Conservation (phyloP, 1,139 yeast species). For the Nadsonia starkeyi-henricii region DNA sequence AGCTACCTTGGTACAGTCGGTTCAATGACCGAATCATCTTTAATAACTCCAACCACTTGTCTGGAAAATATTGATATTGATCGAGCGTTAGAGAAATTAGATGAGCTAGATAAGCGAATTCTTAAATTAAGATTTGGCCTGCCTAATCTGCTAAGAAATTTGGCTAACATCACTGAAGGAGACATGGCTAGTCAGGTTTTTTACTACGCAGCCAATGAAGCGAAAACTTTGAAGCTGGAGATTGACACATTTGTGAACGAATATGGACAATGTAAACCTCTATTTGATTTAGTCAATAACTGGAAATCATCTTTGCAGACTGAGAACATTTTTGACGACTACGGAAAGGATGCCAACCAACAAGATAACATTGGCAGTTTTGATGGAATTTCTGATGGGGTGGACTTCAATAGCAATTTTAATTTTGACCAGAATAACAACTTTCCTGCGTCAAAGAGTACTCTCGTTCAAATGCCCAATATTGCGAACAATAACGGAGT, state of each 20-base stretch:
- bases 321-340: too few relatives aligned
- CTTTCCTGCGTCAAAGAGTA: too few relatives aligned
- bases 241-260: conserved; percentile 4
- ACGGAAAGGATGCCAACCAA: too few relatives aligned
- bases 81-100: conserved; percentile 3
- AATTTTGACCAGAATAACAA: too few relatives aligned
- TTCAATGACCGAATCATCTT: background rate
- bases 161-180: conserved; percentile 5
- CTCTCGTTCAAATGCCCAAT: too few relatives aligned
- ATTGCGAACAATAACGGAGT: too few relatives aligned
- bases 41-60: background rate
- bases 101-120: conserved; percentile 3
- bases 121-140: conserved; percentile 3
- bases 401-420: too few relatives aligned
- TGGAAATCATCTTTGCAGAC: background rate
- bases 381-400: too few relatives aligned
- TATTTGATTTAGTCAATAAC: background rate
- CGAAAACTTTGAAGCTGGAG: conserved; percentile 2
- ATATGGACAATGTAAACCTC: background rate
- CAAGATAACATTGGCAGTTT: too few relatives aligned
- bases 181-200: conserved; percentile 4
- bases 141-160: conserved; percentile 4
- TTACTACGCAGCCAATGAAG: conserved; percentile 3
- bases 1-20: background rate
- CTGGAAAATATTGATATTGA: background rate